phyloP scores from a whole-genome alignment of 495 filamentous ascomycete species.

The Lophiotrema nucula region DNA sequence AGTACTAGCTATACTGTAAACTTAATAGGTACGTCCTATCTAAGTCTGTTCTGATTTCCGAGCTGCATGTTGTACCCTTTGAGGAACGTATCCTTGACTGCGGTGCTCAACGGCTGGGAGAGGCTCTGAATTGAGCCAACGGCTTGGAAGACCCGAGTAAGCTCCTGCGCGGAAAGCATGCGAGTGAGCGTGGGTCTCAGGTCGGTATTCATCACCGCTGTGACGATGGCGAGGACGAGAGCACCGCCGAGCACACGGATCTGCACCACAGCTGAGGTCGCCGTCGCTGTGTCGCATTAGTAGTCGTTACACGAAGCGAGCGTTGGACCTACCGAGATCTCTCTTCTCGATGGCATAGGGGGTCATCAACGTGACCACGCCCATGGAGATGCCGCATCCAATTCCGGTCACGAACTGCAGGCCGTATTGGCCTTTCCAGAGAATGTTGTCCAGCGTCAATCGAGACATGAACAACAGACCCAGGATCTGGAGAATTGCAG shows the following conservation, averaged over 20 bases:
- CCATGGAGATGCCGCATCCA: neutral
- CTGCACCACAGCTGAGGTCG: conserved; percentile 6
- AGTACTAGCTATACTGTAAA: too few species aligned
- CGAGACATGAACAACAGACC: conserved; percentile 12
- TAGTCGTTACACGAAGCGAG: neutral
- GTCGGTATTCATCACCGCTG: conserved; percentile 12
- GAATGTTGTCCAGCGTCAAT: neutral
- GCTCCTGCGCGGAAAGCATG: neutral
- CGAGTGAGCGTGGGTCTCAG: neutral
- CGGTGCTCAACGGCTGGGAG: neutral
- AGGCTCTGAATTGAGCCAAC: neutral
- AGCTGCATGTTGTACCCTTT: conserved; percentile 22
- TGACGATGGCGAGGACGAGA: conserved; percentile 13
- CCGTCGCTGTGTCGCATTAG: neutral
- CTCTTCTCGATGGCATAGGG: conserved; percentile 9
- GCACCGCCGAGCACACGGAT: conserved; percentile 16
- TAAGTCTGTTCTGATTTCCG: too few species aligned
- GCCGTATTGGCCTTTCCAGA: conserved; percentile 9
- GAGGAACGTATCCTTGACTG: conserved; percentile 2
- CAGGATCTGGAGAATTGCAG: neutral
- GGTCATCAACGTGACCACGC: conserved; percentile 2
- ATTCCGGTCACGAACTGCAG: conserved; percentile 7
- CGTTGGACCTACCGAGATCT: conserved; percentile 12
- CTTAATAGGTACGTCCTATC: too few species aligned
- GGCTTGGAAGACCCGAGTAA: conserved; percentile 1